These are phyloP conservation scores for Gossypium thurberi DNA, from an alignment of 345 rosid genomes.

Conservation along the genomic window DNA sequence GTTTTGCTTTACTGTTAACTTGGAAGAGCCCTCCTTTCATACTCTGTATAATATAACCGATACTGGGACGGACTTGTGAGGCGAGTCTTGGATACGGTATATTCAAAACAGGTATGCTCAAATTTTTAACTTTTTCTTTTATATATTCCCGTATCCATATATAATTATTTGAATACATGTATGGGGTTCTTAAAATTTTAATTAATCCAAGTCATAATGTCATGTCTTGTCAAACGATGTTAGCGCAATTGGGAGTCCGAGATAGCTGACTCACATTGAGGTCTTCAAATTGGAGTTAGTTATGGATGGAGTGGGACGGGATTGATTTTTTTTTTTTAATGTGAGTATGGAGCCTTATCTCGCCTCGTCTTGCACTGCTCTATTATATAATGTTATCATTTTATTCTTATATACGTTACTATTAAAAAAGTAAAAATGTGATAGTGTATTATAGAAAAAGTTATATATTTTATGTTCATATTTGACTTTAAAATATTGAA, in stretches of 20 bases:
- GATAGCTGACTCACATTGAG: background rate
- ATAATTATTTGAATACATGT: background rate
- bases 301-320: too few species aligned
- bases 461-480: too few species aligned
- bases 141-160: background rate
- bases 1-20: too few species aligned
- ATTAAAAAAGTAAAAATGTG: too few species aligned
- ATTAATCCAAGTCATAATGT: background rate
- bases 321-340: too few species aligned
- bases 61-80: background rate
- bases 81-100: background rate
- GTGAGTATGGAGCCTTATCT: fast-evolving
- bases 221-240: background rate
- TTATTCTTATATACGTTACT: too few species aligned
- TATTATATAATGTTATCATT: too few species aligned
- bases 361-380: fast-evolving
- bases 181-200: background rate
- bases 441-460: too few species aligned
- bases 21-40: background rate
- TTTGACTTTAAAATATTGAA: too few species aligned
- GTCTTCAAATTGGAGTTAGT: background rate
- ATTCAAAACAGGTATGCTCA: background rate
- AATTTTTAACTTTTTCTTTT: background rate
- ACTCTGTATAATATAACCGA: slow-evolving; percentile 8
- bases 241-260: background rate